phyloP scores from a whole-genome alignment of 2,329 filamentous ascomycete genomes.

The Monosporascus sp. region DNA sequence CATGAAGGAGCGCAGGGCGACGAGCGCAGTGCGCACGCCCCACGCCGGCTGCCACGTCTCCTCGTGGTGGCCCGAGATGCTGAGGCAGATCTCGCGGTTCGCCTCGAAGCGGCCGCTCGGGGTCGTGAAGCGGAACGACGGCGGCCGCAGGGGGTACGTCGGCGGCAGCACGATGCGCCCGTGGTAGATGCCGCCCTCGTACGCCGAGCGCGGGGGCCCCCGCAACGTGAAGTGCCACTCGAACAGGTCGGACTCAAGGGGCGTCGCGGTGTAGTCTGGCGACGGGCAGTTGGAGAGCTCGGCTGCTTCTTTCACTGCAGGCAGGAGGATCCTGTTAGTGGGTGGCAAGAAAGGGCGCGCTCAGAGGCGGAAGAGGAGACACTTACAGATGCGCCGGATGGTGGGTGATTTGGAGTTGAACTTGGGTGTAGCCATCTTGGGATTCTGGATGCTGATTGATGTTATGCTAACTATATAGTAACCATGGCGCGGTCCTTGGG shows the following conservation, averaged over 20 bases:
- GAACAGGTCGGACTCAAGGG: slow-evolving; percentile 85
- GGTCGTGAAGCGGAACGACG: slow-evolving; percentile 92
- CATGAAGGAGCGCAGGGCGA: slow-evolving; percentile 83
- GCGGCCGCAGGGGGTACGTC: slow-evolving; percentile 85
- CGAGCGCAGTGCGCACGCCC: slow-evolving; percentile 87
- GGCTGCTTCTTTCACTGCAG: slow-evolving; percentile 77
- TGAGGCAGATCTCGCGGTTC: slow-evolving; percentile 94
- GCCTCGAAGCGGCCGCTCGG: slow-evolving; percentile 90
- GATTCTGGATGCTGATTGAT: not conserved
- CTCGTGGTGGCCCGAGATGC: slow-evolving; percentile 91
- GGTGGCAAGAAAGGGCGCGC: not conserved
- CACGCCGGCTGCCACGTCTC: slow-evolving; percentile 99
- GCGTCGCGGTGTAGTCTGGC: slow-evolving; percentile 77
- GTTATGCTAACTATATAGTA: not conserved
- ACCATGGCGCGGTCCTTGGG: not conserved
- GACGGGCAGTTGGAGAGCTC: slow-evolving; percentile 79
- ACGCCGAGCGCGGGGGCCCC: slow-evolving; percentile 77
- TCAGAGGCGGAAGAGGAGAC: not conserved
- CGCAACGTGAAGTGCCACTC: slow-evolving; percentile 99
- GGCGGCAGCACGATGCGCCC: slow-evolving; percentile 89
- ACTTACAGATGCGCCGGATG: slow-evolving; percentile 75
- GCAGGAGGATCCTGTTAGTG: slow-evolving; percentile 13
- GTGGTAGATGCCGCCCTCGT: slow-evolving; percentile 83
- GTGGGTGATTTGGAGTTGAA: slow-evolving; percentile 77
- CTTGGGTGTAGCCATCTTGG: slow-evolving; percentile 38